These are phyloP conservation scores for Selaginella tamariscina DNA, from an alignment of 75 land plant genomes.

Conservation along the genomic window DNA sequence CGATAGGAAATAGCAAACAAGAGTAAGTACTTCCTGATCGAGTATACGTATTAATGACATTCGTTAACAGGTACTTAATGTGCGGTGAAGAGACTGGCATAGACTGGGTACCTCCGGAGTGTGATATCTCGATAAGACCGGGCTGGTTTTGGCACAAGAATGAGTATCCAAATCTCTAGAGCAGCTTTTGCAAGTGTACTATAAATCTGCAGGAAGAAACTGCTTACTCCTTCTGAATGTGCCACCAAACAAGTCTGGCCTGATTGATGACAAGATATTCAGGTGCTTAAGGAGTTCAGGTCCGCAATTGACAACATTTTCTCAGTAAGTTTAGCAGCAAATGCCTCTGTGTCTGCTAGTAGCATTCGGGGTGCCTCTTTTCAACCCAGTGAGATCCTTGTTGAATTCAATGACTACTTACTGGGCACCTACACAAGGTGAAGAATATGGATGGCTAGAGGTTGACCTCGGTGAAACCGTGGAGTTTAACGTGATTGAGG, in stretches of 20 bases:
- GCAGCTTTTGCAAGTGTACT: slow-evolving; percentile 57
- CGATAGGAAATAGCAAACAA: slow-evolving; percentile 38
- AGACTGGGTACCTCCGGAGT: slow-evolving; percentile 88
- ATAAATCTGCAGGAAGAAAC: slow-evolving; percentile 76
- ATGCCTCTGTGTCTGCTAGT: slow-evolving; percentile 41
- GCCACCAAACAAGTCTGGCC: slow-evolving; percentile 74
- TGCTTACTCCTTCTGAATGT: slow-evolving; percentile 75
- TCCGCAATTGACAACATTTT: slow-evolving; percentile 48
- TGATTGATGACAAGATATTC: slow-evolving; percentile 44
- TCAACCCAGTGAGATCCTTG: slow-evolving; percentile 41
- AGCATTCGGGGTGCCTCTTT: slow-evolving; percentile 53
- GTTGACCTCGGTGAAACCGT: slow-evolving; percentile 17
- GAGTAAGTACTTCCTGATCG: slow-evolving; percentile 24
- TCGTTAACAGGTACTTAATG: slow-evolving; percentile 45
- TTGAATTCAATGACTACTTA: slow-evolving; percentile 46
- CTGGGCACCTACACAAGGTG: slow-evolving; percentile 53
- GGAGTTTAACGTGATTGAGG: slow-evolving; percentile 61
- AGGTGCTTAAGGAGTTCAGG: slow-evolving; percentile 39
- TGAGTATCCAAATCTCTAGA: slow-evolving; percentile 43
- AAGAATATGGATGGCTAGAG: slow-evolving; percentile 37
- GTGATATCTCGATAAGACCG: slow-evolving; percentile 70
- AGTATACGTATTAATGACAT: neutral
- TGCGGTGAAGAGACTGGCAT: slow-evolving; percentile 56
- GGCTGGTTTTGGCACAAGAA: slow-evolving; percentile 95
- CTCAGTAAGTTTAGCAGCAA: slow-evolving; percentile 33